A percentile compares a stretch with the other conserved stretches of the same genome.
phyloP scores from a whole-genome alignment of 805 yeast genomes.

The Kurtzmaniella fragi region DNA sequence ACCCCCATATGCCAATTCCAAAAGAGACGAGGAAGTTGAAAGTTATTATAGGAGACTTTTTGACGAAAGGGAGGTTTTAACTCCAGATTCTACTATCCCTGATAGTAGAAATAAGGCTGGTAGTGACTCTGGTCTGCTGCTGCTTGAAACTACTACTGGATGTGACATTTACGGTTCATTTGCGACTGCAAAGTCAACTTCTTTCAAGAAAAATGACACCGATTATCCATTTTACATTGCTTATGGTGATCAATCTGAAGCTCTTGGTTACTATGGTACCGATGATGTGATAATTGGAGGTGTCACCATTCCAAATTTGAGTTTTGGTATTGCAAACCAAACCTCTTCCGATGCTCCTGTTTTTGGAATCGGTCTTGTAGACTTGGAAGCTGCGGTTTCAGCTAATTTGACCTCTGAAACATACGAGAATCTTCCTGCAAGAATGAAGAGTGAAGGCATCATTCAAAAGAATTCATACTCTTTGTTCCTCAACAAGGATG shows the following conservation, averaged over 20 bases:
- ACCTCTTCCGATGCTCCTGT: slow-evolving; percentile 67
- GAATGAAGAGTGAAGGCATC: slow-evolving; percentile 25
- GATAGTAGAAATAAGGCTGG: slow-evolving; percentile 3
- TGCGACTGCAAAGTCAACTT: slow-evolving; percentile 31
- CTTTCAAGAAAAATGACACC: slow-evolving; percentile 38
- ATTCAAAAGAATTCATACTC: slow-evolving; percentile 32
- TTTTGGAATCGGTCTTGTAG: slow-evolving; percentile 65
- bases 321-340: slow-evolving; percentile 70
- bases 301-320: slow-evolving; percentile 42
- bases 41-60: too few relatives aligned
- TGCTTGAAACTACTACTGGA: too few relatives aligned
- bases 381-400: slow-evolving; percentile 63
- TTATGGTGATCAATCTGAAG: slow-evolving; percentile 47
- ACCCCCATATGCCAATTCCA: not conserved
- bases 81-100: not conserved
- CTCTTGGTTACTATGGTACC: slow-evolving; percentile 53
- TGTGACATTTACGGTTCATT: slow-evolving; percentile 48
- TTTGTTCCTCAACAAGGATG: slow-evolving; percentile 26
- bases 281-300: slow-evolving; percentile 56
- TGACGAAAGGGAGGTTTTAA: not conserved
- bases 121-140: too few relatives aligned
- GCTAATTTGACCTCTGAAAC: slow-evolving; percentile 37
- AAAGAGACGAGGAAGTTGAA: not conserved
- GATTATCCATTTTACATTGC: slow-evolving; percentile 35
- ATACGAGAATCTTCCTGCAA: slow-evolving; percentile 37